These are phyloP conservation scores for Phytophthora citrophthora DNA, from an alignment of 352 stramenopile species.

Conservation along the genomic window DNA sequence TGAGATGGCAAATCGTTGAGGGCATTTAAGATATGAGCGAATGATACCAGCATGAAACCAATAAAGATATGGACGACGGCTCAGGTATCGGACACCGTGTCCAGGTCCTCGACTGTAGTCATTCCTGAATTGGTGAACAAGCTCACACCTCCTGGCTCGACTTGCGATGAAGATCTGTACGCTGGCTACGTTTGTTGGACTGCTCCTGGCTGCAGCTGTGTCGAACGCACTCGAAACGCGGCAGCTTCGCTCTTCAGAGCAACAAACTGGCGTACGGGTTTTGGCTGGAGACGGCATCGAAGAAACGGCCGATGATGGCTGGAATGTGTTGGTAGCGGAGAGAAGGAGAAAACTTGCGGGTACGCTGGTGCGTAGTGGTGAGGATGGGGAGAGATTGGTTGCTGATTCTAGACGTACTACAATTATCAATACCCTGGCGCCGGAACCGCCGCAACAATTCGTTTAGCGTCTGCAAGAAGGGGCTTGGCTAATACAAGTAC, in stretches of 20 bases:
- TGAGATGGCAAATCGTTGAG: neutral
- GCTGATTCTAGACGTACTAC: neutral
- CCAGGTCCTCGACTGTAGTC: no score
- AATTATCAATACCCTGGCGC: no score
- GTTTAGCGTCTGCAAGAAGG: no score
- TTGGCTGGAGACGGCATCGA: constrained; percentile 18
- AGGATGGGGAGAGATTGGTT: neutral
- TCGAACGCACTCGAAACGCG: neutral
- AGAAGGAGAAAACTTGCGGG: neutral
- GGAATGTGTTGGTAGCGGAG: constrained; percentile 14
- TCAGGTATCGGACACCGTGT: no score
- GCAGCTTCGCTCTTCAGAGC: neutral
- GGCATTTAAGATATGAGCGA: constrained; percentile 6
- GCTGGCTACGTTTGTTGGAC: neutral
- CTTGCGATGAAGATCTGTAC: constrained; percentile 16
- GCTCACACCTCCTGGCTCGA: no score
- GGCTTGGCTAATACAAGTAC: no score
- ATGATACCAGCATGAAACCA: no score
- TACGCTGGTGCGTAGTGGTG: neutral
- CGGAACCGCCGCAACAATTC: no score
- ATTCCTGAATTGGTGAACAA: no score
- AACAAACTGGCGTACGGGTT: constrained; percentile 4
- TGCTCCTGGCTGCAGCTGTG: neutral
- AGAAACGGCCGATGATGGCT: constrained; percentile 6
- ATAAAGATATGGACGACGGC: constrained; percentile 15